phyloP scores from a whole-genome alignment of 2,329 filamentous ascomycete species.

The Xylariaceae sp. region DNA sequence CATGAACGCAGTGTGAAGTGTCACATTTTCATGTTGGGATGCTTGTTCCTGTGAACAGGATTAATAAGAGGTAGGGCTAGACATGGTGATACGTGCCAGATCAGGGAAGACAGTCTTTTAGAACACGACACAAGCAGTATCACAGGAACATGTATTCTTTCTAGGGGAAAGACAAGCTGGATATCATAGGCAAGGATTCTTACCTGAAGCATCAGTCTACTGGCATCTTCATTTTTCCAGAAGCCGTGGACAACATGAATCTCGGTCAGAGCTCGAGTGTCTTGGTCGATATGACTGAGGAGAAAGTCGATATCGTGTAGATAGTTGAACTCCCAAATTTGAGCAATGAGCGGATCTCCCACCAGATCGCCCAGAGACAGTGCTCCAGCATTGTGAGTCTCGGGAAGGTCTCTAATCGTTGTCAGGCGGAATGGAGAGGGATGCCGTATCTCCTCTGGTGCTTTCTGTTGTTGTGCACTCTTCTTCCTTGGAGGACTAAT shows the following conservation, averaged over 20 bases:
- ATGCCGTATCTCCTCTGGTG: constrained; percentile 1
- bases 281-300: constrained; percentile 50
- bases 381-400: constrained; percentile 59
- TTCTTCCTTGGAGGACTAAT: constrained; percentile 46
- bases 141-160: neutral
- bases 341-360: constrained; percentile 67
- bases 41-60: constrained; percentile 51
- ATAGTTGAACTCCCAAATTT: constrained; percentile 69
- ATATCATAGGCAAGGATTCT: constrained; percentile 14
- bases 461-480: constrained; percentile 1
- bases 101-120: neutral
- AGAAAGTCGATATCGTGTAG: constrained; percentile 58
- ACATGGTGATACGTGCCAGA: neutral
- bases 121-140: too few species aligned
- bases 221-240: constrained; percentile 63
- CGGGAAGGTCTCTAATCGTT: constrained; percentile 59
- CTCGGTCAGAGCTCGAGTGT: constrained; percentile 45
- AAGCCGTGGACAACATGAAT: constrained; percentile 59
- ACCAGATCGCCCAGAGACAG: constrained; percentile 65
- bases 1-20: constrained; percentile 70
- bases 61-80: constrained; percentile 10
- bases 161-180: neutral
- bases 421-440: constrained; percentile 71
- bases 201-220: constrained; percentile 55
- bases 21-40: constrained; percentile 60